Conservation (phyloP, 192 early-diverging fungal species). For the Helicostylum pulchrum region DNA sequence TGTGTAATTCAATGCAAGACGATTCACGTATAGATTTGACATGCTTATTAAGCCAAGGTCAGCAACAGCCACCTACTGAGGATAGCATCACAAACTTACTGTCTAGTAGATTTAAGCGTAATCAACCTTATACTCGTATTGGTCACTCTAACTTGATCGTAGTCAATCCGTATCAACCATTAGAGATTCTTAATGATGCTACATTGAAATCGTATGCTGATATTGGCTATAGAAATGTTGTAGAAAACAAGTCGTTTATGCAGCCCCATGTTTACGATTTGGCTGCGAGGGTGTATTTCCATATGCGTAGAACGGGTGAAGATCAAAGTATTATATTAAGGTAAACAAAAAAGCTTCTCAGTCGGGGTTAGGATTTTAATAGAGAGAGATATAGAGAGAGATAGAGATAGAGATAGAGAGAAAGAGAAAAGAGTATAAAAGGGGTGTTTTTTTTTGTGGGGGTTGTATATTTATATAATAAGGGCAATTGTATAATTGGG, state of each 20-base stretch:
- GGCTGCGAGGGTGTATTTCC: slow-evolving; percentile 68
- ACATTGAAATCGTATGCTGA: slow-evolving; percentile 54
- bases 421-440: not conserved
- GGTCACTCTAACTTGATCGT: slow-evolving; percentile 49
- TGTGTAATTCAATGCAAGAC: slow-evolving; percentile 31
- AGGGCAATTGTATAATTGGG: not conserved
- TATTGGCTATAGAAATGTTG: slow-evolving; percentile 45
- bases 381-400: not conserved
- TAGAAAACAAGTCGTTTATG: slow-evolving; percentile 33
- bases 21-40: slow-evolving; percentile 33
- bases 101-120: slow-evolving; percentile 44
- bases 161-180: slow-evolving; percentile 53
- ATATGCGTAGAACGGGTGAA: slow-evolving; percentile 68
- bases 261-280: slow-evolving; percentile 70
- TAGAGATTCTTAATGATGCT: slow-evolving; percentile 49
- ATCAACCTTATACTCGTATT: slow-evolving; percentile 55
- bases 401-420: not conserved
- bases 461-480: too few relatives aligned
- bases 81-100: slow-evolving; percentile 49
- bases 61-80: slow-evolving; percentile 35
- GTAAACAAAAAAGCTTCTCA: slow-evolving; percentile 27
- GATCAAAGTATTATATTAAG: slow-evolving; percentile 73
- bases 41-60: slow-evolving; percentile 17
- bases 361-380: slow-evolving; percentile 13
- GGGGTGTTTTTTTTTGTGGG: too few relatives aligned